A percentile compares a stretch with the other conserved stretches of the same genome.
Evolutionary conservation across 108 stramenopile genomes (phyloP).

Genomic region (Nitzschia sp.): DNA sequence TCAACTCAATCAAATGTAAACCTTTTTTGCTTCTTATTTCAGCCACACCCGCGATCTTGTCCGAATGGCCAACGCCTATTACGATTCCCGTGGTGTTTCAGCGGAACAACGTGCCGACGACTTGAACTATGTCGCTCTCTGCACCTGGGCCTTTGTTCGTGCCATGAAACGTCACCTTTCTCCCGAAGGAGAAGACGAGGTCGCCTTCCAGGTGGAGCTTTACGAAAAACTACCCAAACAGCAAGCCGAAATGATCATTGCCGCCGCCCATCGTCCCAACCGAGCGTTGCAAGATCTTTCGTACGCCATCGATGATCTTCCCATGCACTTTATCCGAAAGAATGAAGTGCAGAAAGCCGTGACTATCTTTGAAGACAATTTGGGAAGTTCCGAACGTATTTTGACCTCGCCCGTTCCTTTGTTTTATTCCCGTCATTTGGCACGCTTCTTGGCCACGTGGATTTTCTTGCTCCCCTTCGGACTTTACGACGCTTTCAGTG

Average conservation of each 20-base stretch:
- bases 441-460: constrained; percentile 65
- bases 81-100: constrained; percentile 29
- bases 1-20: too few relatives aligned
- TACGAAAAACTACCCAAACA: constrained; percentile 25
- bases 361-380: constrained; percentile 43
- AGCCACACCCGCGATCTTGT: constrained; percentile 74
- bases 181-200: constrained; percentile 68
- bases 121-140: constrained; percentile 46
- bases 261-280: constrained; percentile 63
- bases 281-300: constrained; percentile 53
- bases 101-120: constrained; percentile 46
- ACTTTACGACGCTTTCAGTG: constrained; percentile 44
- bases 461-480: constrained; percentile 57
- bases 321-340: constrained; percentile 73
- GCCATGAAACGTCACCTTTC: constrained; percentile 70
- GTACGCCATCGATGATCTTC: constrained; percentile 53
- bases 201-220: constrained; percentile 47
- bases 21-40: too few relatives aligned
- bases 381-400: constrained; percentile 46
- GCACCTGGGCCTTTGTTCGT: constrained; percentile 78
- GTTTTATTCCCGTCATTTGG: constrained; percentile 64
- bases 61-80: constrained; percentile 69
- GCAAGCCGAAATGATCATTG: constrained; percentile 49
- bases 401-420: constrained; percentile 62
- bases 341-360: constrained; percentile 52